Conservation (phyloP, 306 rosid species). For the Heteromeles arbutifolia region DNA sequence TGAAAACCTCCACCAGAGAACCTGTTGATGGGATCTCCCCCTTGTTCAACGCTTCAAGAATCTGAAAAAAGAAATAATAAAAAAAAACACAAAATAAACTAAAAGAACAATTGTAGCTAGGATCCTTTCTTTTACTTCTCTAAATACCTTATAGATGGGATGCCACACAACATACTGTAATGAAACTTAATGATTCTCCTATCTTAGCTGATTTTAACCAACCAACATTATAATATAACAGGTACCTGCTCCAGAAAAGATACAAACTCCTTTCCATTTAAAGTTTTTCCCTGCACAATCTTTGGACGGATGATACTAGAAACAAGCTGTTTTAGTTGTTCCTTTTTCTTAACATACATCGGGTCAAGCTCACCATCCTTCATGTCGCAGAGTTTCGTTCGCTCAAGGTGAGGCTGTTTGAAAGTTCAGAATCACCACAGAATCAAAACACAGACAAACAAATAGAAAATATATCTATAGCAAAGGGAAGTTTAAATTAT, state of each 20-base stretch:
- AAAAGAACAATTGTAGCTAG: not conserved
- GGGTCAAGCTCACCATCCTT: constrained; percentile 82
- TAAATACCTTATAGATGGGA: not conserved
- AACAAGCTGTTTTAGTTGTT: constrained; percentile 72
- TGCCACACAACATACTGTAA: not conserved
- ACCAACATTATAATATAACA: not conserved
- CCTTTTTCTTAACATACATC: constrained; percentile 64
- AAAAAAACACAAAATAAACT: constrained; percentile 7
- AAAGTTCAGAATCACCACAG: constrained; percentile 19
- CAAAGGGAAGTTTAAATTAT: not conserved
- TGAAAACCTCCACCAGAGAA: constrained; percentile 91
- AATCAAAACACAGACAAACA: constrained; percentile 6
- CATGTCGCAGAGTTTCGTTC: constrained; percentile 97
- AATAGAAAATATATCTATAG: not conserved
- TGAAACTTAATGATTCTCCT: not conserved
- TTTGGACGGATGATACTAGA: constrained; percentile 74
- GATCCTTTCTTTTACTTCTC: not conserved
- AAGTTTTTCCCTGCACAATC: constrained; percentile 73
- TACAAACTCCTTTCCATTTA: constrained; percentile 84
- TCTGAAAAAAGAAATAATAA: constrained; percentile 36
- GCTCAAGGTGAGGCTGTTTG: constrained; percentile 86
- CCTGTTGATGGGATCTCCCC: constrained; percentile 99
- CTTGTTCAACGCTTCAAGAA: constrained; percentile 93
- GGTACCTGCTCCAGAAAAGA: constrained; percentile 80
- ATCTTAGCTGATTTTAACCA: not conserved